Evolutionary conservation across 192 early-diverging fungal genomes (phyloP).

Genomic region (Lunasporangiospora selenospora): DNA sequence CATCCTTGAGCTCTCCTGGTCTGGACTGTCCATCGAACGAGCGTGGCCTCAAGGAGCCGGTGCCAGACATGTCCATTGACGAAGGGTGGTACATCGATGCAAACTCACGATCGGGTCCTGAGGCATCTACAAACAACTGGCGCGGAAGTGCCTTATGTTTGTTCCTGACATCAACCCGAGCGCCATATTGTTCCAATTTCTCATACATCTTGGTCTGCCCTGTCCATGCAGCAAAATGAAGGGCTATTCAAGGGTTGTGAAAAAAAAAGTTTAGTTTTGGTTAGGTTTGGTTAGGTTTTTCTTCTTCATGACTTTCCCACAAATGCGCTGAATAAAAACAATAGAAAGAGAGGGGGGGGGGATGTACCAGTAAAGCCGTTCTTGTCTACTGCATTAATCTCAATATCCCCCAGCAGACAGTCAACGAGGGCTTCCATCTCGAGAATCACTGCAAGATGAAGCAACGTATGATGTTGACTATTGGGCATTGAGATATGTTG

Average conservation of each 20-base stretch:
- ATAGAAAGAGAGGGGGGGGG: too few species aligned
- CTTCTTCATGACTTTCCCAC: too few species aligned
- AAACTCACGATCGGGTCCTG: constrained; percentile 5
- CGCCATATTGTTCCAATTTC: constrained; percentile 27
- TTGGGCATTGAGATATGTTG: constrained; percentile 48
- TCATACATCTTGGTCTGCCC: constrained; percentile 14
- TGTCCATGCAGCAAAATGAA: constrained; percentile 45
- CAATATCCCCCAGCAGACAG: constrained; percentile 39
- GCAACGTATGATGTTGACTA: constrained; percentile 39
- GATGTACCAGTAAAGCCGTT: constrained; percentile 49
- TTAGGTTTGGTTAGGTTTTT: too few species aligned
- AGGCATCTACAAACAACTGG: constrained; percentile 18
- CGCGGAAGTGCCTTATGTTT: constrained; percentile 33
- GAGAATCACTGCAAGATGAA: constrained; percentile 34
- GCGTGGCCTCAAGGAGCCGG: too few species aligned
- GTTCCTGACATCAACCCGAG: constrained; percentile 13
- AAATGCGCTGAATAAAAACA: too few species aligned
- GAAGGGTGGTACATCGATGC: constrained; percentile 28
- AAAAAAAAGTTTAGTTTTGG: too few species aligned
- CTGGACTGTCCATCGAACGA: constrained; percentile 7
- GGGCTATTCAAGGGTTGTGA: too few species aligned
- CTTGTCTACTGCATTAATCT: constrained; percentile 42
- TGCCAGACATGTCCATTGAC: background rate
- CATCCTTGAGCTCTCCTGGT: constrained; percentile 29
- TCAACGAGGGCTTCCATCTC: constrained; percentile 36